These are phyloP conservation scores for Allium sativum DNA, from an alignment of 106 monocot genomes.

Conservation along the genomic window DNA sequence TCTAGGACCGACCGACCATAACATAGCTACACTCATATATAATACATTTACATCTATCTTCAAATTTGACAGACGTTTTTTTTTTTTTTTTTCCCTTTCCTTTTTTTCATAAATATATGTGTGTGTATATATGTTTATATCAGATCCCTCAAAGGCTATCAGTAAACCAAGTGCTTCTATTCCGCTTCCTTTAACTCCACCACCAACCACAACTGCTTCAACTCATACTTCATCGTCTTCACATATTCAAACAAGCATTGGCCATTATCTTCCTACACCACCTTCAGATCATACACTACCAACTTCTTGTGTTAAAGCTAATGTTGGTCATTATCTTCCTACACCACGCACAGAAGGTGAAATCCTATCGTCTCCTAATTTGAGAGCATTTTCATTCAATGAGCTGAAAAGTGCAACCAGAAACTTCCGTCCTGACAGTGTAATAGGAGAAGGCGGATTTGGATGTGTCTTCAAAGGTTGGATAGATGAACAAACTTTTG, in stretches of 20 bases:
- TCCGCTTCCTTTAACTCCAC: slow-evolving; percentile 10
- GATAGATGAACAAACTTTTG: slow-evolving; percentile 23
- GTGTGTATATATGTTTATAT: too few species aligned
- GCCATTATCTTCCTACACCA: neutral
- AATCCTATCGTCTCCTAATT: slow-evolving; percentile 19
- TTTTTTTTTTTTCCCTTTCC: neutral
- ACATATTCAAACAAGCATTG: slow-evolving; percentile 3
- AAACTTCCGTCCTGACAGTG: slow-evolving; percentile 27
- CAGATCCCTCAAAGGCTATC: slow-evolving; percentile 15
- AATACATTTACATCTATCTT: neutral
- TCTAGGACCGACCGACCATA: neutral
- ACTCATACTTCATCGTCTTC: slow-evolving; percentile 2
- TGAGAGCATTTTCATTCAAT: slow-evolving; percentile 26
- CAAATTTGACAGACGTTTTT: neutral
- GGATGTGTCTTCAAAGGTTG: slow-evolving; percentile 30
- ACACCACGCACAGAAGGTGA: slow-evolving; percentile 10
- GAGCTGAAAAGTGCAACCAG: slow-evolving; percentile 28
- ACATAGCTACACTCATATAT: neutral
- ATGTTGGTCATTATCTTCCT: slow-evolving; percentile 3
- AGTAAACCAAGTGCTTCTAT: slow-evolving; percentile 10
- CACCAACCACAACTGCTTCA: neutral
- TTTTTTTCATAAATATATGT: neutral
- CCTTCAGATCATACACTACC: too few species aligned
- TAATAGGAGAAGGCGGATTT: slow-evolving; percentile 32
- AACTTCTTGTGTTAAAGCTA: too few species aligned